Base-by-base conservation (phyloP, 2,329 filamentous ascomycete species). In the Paecilomyces sp. region DNA sequence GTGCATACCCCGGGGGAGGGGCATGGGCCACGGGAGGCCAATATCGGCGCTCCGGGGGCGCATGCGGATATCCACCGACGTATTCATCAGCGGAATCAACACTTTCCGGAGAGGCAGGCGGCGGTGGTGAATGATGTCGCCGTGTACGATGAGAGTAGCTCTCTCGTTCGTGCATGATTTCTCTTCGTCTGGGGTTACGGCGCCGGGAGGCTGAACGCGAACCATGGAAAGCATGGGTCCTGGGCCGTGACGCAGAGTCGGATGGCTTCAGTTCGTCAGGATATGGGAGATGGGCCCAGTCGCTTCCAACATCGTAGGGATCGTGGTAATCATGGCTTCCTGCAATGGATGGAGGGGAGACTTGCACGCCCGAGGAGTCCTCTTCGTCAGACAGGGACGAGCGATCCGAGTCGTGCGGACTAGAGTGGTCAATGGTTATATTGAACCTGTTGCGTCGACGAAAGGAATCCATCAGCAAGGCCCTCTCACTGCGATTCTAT, bases 21-120 rank as follows among this genome's bases (percentile, higher is more conserved):
- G 65, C 66, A 24, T 70, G 72, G 5, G 67, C 64, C 18, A 66
- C 55, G n/a, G 67, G 64, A 22, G 69, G 67, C 73, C 74, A 76
- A 53, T 65, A 63, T 53, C 68, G 68, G 41, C 69, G 68, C 5
- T 74, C 75, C 25, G 68, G 71, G 56, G 71, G 67, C 15, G 66
- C 64, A 55, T 68, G 74, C 62, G 74, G 74, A 77, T 81, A 79
- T 74, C 78, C 66, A 68, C 73, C 63, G 63, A 77, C 74, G 70
- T 82, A 87, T n/a, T 89, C 85, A 25, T 90, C 85, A 22, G 80
- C 80, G 36, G 83, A 83, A 71, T 89, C 88, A 78, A 83, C 80
- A 71, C 82, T 89, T 78, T 85, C 83, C 58, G 84, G 79, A 64
- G 81, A 79, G 63, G 78, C 78, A 64, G 31, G 31, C 8, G 31